Conservation (phyloP, 2,329 filamentous ascomycete species). For the Alternaria panax region DNA sequence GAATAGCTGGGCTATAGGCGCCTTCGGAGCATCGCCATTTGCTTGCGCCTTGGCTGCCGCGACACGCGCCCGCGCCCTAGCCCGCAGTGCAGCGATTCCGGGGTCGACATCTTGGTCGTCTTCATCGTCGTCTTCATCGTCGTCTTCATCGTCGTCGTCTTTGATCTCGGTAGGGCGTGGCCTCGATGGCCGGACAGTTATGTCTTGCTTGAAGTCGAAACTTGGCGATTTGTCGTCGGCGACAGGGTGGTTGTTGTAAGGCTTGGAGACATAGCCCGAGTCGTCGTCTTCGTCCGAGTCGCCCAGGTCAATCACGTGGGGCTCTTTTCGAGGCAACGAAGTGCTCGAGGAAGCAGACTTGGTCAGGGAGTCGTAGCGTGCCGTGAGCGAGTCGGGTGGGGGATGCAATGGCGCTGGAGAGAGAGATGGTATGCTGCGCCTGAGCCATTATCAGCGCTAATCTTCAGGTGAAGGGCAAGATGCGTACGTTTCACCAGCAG, state of each 20-base stretch:
- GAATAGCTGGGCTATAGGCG: constrained; percentile 65
- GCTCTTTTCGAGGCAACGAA: constrained; percentile 12
- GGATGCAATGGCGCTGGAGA: constrained; percentile 26
- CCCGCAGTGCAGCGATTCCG: constrained; percentile 36
- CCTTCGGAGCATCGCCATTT: constrained; percentile 15
- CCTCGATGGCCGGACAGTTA: constrained; percentile 15
- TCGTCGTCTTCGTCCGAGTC: constrained; percentile 34
- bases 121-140: constrained; percentile 25
- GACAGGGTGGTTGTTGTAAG: neutral
- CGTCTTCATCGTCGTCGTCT: constrained; percentile 34
- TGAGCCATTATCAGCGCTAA: constrained; percentile 14
- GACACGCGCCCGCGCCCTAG: constrained; percentile 34
- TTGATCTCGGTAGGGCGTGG: constrained; percentile 10
- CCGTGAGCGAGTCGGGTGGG: constrained; percentile 32
- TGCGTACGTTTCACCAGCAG: constrained; percentile 29
- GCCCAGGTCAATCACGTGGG: constrained; percentile 36
- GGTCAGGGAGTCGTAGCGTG: constrained; percentile 41
- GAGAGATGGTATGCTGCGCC: constrained; percentile 36
- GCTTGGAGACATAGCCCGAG: constrained; percentile 14
- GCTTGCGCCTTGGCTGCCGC: constrained; percentile 25
- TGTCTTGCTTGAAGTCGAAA: constrained; percentile 3
- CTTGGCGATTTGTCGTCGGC: neutral
- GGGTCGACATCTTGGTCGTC: constrained; percentile 38
- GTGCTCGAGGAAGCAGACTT: constrained; percentile 22
- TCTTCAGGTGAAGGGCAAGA: neutral